phyloP scores from a whole-genome alignment of 163 green algal genomes.

The Trebouxiophyceae sp. region DNA sequence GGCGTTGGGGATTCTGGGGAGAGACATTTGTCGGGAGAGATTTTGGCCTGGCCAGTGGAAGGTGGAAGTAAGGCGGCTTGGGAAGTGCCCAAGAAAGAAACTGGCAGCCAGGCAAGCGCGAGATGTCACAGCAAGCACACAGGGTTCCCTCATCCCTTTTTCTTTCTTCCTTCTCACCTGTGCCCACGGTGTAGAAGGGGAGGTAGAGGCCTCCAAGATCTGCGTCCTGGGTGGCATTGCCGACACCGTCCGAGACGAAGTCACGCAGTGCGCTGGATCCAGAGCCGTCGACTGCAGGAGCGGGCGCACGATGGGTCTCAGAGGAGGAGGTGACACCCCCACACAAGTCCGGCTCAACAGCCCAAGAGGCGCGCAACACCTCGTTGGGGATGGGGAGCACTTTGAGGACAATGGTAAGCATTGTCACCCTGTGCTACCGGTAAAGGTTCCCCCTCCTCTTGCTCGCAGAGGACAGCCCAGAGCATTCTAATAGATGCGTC shows the following conservation, averaged over 20 bases:
- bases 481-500: too few species aligned
- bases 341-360: too few species aligned
- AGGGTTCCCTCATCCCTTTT: too few species aligned
- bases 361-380: too few species aligned
- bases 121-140: neutral
- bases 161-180: neutral
- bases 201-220: slow-evolving; percentile 4
- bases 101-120: neutral
- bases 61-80: neutral
- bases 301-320: too few species aligned
- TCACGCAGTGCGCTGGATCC: slow-evolving; percentile 4
- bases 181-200: slow-evolving; percentile 10
- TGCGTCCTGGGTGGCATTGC: slow-evolving; percentile 8
- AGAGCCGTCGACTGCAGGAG: slow-evolving; percentile 4
- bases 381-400: too few species aligned
- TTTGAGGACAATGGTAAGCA: too few species aligned
- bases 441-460: too few species aligned
- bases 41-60: neutral
- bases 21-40: neutral
- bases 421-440: too few species aligned
- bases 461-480: too few species aligned
- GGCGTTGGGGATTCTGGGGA: neutral
- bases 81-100: neutral
- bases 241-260: slow-evolving; percentile 4
- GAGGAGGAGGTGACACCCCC: too few species aligned